A percentile compares a stretch with the other conserved stretches of the same genome.
phyloP scores from a whole-genome alignment of 371 early-diverging fungal genomes.

The Mortierella sp. region DNA sequence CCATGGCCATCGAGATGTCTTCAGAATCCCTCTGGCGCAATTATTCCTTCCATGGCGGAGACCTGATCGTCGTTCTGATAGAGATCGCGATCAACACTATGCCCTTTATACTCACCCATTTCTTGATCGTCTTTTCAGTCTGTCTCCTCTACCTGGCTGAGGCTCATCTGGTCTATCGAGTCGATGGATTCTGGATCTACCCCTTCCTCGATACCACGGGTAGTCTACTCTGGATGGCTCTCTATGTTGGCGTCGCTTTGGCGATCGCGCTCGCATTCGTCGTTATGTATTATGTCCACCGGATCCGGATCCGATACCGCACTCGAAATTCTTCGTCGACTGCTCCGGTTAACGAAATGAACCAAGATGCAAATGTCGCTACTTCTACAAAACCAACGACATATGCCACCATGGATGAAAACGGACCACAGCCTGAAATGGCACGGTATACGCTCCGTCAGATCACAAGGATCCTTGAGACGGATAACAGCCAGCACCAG shows the following conservation, averaged over 20 bases:
- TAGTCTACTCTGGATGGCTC: conserved; percentile 29
- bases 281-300: conserved; percentile 38
- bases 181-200: conserved; percentile 49
- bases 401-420: not conserved
- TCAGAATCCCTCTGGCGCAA: conserved; percentile 38
- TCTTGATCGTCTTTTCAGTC: conserved; percentile 20
- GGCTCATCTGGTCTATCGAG: conserved; percentile 27
- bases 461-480: not conserved
- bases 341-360: too few species aligned
- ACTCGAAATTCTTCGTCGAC: too few species aligned
- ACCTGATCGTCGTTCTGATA: conserved; percentile 33
- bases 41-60: conserved; percentile 50
- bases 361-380: too few species aligned
- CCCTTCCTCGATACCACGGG: conserved; percentile 37
- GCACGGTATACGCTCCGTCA: not conserved
- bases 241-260: conserved; percentile 36
- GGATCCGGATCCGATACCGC: conserved; percentile 12
- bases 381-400: not conserved
- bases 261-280: conserved; percentile 33
- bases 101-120: conserved; percentile 43
- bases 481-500: conserved; percentile 1
- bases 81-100: conserved; percentile 43
- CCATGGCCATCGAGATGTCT: conserved; percentile 24
- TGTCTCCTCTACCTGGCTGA: conserved; percentile 39
- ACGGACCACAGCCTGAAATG: too few species aligned